Conservation (phyloP, 768 basidiomycete genomes). For the Dictyophora rubrovolvata region DNA sequence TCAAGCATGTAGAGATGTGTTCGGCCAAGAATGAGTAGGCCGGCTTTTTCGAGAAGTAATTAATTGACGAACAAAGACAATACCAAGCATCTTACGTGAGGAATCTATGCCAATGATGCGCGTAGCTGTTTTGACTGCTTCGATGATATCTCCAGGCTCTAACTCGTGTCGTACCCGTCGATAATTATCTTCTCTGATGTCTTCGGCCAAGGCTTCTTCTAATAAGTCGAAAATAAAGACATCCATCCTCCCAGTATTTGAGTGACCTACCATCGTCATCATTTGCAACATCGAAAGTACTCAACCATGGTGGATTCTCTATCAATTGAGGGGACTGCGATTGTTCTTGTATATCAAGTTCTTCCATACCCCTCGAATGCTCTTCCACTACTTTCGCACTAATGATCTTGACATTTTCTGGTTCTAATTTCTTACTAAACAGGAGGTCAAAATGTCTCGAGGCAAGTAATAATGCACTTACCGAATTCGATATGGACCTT, state of each 20-base stretch:
- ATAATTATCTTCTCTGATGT: conserved; percentile 81
- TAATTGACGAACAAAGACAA: not conserved
- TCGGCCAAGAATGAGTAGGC: conserved; percentile 77
- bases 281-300: conserved; percentile 57
- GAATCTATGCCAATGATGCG: conserved; percentile 87
- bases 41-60: conserved; percentile 39
- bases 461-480: conserved; percentile 17
- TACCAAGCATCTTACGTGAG: conserved; percentile 51
- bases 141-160: conserved; percentile 83
- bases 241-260: not conserved
- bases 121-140: conserved; percentile 77
- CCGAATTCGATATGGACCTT: conserved; percentile 83
- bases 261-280: conserved; percentile 49
- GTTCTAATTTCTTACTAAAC: conserved; percentile 68
- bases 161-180: conserved; percentile 78
- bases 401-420: conserved; percentile 35
- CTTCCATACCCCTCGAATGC: conserved; percentile 38
- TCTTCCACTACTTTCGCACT: conserved; percentile 38
- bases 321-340: conserved; percentile 40
- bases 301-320: conserved; percentile 66
- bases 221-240: not conserved
- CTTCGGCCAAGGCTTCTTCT: conserved; percentile 52
- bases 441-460: conserved; percentile 7
- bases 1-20: conserved; percentile 86
- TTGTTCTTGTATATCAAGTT: conserved; percentile 40